Percentiles rank a stretch among this genome's conserved stretches.
Conservation (phyloP, 192 early-diverging fungal species). For the Bifiguratus adelaidae region DNA sequence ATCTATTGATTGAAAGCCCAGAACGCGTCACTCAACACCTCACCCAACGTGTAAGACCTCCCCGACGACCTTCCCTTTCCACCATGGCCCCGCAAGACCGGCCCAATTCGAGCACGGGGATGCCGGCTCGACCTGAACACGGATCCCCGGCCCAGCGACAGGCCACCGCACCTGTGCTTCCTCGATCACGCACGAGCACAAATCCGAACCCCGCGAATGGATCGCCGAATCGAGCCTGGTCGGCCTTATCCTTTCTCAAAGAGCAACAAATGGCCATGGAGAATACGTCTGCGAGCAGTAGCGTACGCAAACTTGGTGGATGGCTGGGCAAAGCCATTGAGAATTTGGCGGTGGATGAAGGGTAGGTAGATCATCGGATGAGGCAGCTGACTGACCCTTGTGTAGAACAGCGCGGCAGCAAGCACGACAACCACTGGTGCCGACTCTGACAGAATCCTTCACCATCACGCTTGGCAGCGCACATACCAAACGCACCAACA, state of each 20-base stretch:
- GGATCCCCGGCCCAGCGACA: neutral
- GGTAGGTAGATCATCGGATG: conserved; percentile 11
- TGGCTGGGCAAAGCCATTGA: conserved; percentile 60
- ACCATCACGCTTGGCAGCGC: conserved; percentile 59
- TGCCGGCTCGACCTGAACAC: neutral
- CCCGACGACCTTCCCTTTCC: conserved; percentile 2
- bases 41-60: conserved; percentile 5
- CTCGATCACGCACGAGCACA: conserved; percentile 6
- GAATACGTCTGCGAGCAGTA: conserved; percentile 27
- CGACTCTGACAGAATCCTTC: conserved; percentile 39
- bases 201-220: neutral
- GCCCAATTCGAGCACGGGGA: neutral
- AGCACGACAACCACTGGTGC: neutral
- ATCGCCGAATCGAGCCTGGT: conserved; percentile 16
- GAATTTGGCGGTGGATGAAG: conserved; percentile 38
- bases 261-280: conserved; percentile 36
- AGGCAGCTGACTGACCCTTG: conserved; percentile 1
- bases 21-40: conserved; percentile 33
- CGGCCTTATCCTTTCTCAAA: conserved; percentile 38
- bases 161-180: neutral
- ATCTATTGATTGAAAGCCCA: conserved; percentile 45
- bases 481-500: conserved; percentile 67
- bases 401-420: neutral
- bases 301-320: conserved; percentile 34
- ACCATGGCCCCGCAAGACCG: neutral